Conservation (phyloP, 1,284 basidiomycete genomes). For the Tilletiaria anomala region DNA sequence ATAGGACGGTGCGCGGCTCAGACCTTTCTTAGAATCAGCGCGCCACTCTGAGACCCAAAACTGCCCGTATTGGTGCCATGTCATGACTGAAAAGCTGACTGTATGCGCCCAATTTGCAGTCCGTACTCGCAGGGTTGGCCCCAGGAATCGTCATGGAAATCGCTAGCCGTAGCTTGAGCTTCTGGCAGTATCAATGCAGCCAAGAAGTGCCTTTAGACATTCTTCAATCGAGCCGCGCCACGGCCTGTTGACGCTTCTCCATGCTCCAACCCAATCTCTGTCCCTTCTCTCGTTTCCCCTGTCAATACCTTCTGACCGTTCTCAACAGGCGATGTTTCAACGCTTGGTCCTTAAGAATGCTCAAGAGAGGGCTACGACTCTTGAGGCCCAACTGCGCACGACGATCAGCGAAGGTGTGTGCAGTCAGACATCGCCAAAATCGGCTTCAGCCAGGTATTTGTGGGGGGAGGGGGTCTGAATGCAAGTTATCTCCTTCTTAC, state of each 20-base stretch:
- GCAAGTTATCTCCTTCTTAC: not conserved
- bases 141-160: conserved; percentile 13
- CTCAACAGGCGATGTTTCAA: conserved; percentile 8
- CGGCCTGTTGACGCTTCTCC: too few relatives aligned
- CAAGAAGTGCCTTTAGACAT: too few relatives aligned
- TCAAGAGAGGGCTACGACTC: conserved; percentile 4
- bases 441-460: not conserved
- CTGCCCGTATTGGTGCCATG: not conserved
- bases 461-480: not conserved
- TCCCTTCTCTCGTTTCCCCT: too few relatives aligned
- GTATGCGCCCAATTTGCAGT: conserved; percentile 1
- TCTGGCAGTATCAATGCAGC: too few relatives aligned
- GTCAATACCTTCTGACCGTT: too few relatives aligned
- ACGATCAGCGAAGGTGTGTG: conserved; percentile 1
- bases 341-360: conserved; percentile 10
- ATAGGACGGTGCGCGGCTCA: conserved; percentile 8
- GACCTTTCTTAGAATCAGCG: too few relatives aligned
- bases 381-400: not conserved
- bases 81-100: not conserved
- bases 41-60: not conserved
- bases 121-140: conserved; percentile 14
- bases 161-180: conserved; percentile 8
- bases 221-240: too few relatives aligned
- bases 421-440: not conserved
- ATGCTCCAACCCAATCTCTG: too few relatives aligned